phyloP scores from a whole-genome alignment of 768 basidiomycete genomes.

The Udeniomyces megalosporus region DNA sequence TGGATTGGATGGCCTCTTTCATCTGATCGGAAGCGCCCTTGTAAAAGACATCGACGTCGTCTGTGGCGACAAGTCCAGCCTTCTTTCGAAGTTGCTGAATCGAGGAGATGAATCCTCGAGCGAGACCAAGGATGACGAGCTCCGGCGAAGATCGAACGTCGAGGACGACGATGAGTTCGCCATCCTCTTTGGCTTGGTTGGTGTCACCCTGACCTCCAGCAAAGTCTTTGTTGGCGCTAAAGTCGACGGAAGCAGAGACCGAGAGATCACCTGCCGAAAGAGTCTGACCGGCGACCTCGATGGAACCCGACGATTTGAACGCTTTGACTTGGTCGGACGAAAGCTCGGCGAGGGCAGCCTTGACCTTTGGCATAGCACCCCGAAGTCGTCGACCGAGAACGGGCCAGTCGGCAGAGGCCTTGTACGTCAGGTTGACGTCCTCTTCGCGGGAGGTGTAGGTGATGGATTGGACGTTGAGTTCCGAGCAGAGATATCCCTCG shows the following conservation, averaged over 20 bases:
- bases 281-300: slow-evolving; percentile 76
- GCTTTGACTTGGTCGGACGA: slow-evolving; percentile 65
- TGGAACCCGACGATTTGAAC: slow-evolving; percentile 56
- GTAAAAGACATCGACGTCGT: slow-evolving; percentile 81
- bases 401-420: slow-evolving; percentile 86
- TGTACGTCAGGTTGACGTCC: slow-evolving; percentile 72
- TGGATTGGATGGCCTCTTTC: slow-evolving; percentile 10
- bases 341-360: slow-evolving; percentile 65
- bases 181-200: slow-evolving; percentile 31
- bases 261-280: slow-evolving; percentile 79
- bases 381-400: slow-evolving; percentile 83
- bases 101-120: slow-evolving; percentile 77
- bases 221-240: slow-evolving; percentile 33
- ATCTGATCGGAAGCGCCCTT: slow-evolving; percentile 44
- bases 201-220: slow-evolving; percentile 28
- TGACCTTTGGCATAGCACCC: slow-evolving; percentile 76
- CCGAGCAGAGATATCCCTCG: slow-evolving; percentile 75
- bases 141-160: slow-evolving; percentile 79
- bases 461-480: slow-evolving; percentile 85
- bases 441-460: slow-evolving; percentile 77
- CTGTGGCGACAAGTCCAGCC: slow-evolving; percentile 84
- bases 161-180: slow-evolving; percentile 82
- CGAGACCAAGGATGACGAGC: slow-evolving; percentile 69
- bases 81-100: slow-evolving; percentile 92
- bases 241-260: slow-evolving; percentile 78